phyloP scores from a whole-genome alignment of 768 basidiomycete species.

The Termitomyces sp. region DNA sequence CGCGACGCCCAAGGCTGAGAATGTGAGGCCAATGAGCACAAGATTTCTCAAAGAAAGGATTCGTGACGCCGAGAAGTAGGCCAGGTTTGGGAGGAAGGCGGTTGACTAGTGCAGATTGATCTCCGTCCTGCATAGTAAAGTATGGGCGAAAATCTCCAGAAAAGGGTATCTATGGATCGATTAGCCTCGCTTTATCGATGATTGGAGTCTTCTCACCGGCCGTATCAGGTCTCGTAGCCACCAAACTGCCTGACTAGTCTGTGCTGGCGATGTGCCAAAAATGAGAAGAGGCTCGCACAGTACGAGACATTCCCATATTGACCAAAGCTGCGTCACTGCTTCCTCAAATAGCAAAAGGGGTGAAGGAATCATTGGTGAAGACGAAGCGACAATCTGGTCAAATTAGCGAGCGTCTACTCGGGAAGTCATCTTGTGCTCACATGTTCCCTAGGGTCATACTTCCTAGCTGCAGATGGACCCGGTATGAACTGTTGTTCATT shows the following conservation, averaged over 20 bases:
- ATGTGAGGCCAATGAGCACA: constrained; percentile 88
- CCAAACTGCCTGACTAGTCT: constrained; percentile 88
- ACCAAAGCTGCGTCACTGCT: constrained; percentile 68
- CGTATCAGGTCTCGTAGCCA: constrained; percentile 86
- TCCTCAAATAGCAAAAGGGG: constrained; percentile 64
- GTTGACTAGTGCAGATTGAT: constrained; percentile 73
- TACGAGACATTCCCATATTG: constrained; percentile 91
- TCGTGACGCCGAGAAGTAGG: constrained; percentile 80
- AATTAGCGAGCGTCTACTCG: constrained; percentile 8
- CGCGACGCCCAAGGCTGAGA: constrained; percentile 60
- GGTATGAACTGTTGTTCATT: constrained; percentile 75
- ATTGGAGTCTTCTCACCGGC: constrained; percentile 48
- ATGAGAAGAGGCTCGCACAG: constrained; percentile 89
- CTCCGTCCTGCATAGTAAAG: constrained; percentile 95
- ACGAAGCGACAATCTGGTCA: constrained; percentile 65
- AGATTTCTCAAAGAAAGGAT: constrained; percentile 79
- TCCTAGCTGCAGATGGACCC: constrained; percentile 47
- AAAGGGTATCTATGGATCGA: constrained; percentile 63
- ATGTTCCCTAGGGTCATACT: constrained; percentile 51
- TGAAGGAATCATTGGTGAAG: constrained; percentile 55
- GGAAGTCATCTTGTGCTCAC: constrained; percentile 31
- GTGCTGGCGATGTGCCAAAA: constrained; percentile 74
- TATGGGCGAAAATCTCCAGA: constrained; percentile 89
- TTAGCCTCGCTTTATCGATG: background rate
- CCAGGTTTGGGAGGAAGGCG: constrained; percentile 79